These are phyloP conservation scores for Vanilla planifolia DNA, from an alignment of 106 monocot genomes.

Conservation along the genomic window DNA sequence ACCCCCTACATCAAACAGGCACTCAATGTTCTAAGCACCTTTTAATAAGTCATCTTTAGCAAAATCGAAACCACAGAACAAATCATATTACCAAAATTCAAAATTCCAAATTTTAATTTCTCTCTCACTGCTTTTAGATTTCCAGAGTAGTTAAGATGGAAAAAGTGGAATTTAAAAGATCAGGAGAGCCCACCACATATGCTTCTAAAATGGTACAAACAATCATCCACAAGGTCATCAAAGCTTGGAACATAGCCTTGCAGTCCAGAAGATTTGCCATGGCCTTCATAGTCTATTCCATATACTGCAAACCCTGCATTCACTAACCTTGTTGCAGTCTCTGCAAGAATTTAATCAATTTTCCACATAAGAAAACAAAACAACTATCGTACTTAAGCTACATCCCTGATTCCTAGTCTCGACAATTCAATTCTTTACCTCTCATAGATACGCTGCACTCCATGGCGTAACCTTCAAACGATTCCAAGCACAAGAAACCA, in stretches of 20 bases:
- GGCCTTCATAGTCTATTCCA: conserved; percentile 57
- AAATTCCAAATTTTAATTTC: too few relatives aligned
- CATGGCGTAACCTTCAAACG: conserved; percentile 39
- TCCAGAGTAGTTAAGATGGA: too few relatives aligned
- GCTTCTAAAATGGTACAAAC: conserved; percentile 25
- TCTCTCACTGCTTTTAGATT: too few relatives aligned
- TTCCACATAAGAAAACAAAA: neutral
- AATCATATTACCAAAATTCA: too few relatives aligned
- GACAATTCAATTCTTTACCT: conserved; percentile 8
- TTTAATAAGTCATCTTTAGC: too few relatives aligned
- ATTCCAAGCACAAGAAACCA: too few relatives aligned
- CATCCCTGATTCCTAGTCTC: neutral
- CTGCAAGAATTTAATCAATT: conserved; percentile 15
- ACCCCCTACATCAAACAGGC: too few relatives aligned
- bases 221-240: conserved; percentile 32
- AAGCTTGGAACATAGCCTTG: conserved; percentile 37
- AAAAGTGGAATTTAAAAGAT: too few relatives aligned
- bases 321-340: conserved; percentile 21
- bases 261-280: conserved; percentile 51
- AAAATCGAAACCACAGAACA: too few relatives aligned
- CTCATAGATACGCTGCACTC: conserved; percentile 72
- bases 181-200: too few relatives aligned
- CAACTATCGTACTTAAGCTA: neutral
- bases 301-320: conserved; percentile 45
- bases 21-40: too few relatives aligned